Evolutionary conservation across 768 basidiomycete species (phyloP).

Genomic region (Mycena polygramma): DNA sequence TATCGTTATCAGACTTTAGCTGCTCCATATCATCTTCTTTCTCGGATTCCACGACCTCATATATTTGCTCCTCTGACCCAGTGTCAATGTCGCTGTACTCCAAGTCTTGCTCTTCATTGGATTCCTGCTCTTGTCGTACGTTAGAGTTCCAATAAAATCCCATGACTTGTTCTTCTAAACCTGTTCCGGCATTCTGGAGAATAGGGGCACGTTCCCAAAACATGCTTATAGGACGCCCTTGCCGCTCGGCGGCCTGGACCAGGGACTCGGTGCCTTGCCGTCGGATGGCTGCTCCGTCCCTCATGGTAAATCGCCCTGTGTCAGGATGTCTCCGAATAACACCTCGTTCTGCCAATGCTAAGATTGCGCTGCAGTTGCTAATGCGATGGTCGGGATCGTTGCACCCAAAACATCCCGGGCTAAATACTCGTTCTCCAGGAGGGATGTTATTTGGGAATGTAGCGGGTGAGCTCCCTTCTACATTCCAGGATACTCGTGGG

Average conservation of each 20-base stretch:
- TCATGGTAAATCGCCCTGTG: neutral
- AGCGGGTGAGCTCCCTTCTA: neutral
- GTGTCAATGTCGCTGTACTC: too few species aligned
- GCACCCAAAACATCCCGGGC: neutral
- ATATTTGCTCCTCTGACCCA: too few species aligned
- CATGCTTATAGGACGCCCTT: neutral
- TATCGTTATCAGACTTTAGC: too few species aligned
- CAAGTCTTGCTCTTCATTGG: too few species aligned
- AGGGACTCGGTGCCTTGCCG: neutral
- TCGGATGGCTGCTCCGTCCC: neutral
- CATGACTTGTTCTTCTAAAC: slow-evolving; percentile 15
- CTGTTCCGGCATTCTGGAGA: neutral
- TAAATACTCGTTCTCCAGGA: neutral
- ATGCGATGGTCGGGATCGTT: neutral
- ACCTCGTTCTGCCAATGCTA: neutral
- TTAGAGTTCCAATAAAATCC: slow-evolving; percentile 10
- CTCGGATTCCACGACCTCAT: too few species aligned
- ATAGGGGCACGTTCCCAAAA: neutral
- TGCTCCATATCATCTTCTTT: too few species aligned
- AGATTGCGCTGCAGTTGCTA: neutral
- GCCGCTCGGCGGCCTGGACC: neutral
- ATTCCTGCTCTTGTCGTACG: neutral
- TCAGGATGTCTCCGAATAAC: slow-evolving; percentile 1
- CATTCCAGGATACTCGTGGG: neutral
- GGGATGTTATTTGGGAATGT: neutral